Evolutionary conservation across 192 early-diverging fungal species (phyloP), one percentile per base, ranked within the genome.

Genomic region (Coemansia biformis): DNA sequence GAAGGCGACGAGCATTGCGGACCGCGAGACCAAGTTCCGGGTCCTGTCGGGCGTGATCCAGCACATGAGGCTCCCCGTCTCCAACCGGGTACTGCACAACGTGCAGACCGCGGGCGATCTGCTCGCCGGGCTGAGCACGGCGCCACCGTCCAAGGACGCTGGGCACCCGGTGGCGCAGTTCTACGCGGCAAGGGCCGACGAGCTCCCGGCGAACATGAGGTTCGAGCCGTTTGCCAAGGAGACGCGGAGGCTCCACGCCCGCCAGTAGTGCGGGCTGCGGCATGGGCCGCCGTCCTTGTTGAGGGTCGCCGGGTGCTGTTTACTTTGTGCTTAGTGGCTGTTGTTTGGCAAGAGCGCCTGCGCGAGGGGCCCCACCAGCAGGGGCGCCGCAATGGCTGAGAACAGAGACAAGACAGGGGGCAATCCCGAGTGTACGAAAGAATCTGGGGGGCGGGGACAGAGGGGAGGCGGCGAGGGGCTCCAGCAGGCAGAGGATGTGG

Each of bases 401-500:
- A n/a, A n/a, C n/a, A 48, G 33, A 1, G 29, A 43, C 9, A 43
- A 29, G n/a, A n/a, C n/a, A n/a, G n/a, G n/a, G n/a, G n/a, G n/a
- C n/a, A n/a, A n/a, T n/a, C n/a, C n/a, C n/a, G n/a, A n/a, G n/a
- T 22, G 14, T 33, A 41, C 15, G 39, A 39, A 28, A 51, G n/a
- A 54, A 38, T n/a, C n/a, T n/a, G n/a, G n/a, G n/a, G n/a, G n/a
- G n/a, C n/a, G n/a, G n/a, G n/a, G n/a, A n/a, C n/a, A n/a, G n/a
- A n/a, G 21, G 10, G 22, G 19, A 39, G 12, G 14, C 2, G 9
- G 4, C 3, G 14, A 32, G 28, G 9, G 24, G 19, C 5, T 6
- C 43, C 48, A 75, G 24, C 75, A 76, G 41, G 75, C 77, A 28
- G 26, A n/a, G n/a, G n/a, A n/a, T n/a, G n/a, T n/a, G n/a, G n/a